A percentile compares a stretch with the other conserved stretches of the same genome.
phyloP scores from a whole-genome alignment of 345 rosid genomes.

The Excoecaria cochinchinensis region DNA sequence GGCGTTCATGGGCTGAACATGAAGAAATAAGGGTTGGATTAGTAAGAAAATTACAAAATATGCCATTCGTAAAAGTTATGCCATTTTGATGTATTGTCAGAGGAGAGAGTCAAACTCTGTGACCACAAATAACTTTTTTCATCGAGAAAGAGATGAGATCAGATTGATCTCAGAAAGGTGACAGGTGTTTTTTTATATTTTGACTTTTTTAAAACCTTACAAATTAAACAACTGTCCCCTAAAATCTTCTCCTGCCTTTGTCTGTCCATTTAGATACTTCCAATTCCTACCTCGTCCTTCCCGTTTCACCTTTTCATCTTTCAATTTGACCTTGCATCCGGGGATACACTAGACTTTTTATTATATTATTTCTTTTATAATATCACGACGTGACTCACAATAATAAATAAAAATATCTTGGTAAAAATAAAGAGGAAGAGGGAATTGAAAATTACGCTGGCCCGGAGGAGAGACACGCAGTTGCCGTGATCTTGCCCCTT shows the following conservation, averaged over 20 bases:
- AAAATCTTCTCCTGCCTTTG: slow-evolving; percentile 17
- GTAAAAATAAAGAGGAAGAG: background rate
- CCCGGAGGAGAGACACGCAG: slow-evolving; percentile 93
- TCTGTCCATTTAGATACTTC: slow-evolving; percentile 34
- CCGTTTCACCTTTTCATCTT: slow-evolving; percentile 29
- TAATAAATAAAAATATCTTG: background rate
- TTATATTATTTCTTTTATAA: background rate
- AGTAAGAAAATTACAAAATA: background rate
- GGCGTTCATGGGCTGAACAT: slow-evolving; percentile 75
- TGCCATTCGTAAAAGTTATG: slow-evolving; percentile 19
- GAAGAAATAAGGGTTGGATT: background rate
- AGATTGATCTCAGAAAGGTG: slow-evolving; percentile 31
- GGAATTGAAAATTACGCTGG: slow-evolving; percentile 46
- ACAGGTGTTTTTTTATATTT: slow-evolving; percentile 44
- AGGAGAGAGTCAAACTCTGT: background rate
- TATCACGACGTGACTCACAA: background rate
- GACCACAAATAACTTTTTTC: background rate
- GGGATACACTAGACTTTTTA: slow-evolving; percentile 30
- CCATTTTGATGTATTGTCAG: slow-evolving; percentile 4
- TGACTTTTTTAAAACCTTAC: slow-evolving; percentile 46
- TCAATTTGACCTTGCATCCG: slow-evolving; percentile 22
- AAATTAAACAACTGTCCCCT: slow-evolving; percentile 17
- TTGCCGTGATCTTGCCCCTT: slow-evolving; percentile 94
- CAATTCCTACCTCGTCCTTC: slow-evolving; percentile 40
- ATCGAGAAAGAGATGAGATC: slow-evolving; percentile 5